These are phyloP conservation scores for Aspergillus transmontanensis DNA, from an alignment of 2,329 filamentous ascomycete genomes.

Conservation along the genomic window DNA sequence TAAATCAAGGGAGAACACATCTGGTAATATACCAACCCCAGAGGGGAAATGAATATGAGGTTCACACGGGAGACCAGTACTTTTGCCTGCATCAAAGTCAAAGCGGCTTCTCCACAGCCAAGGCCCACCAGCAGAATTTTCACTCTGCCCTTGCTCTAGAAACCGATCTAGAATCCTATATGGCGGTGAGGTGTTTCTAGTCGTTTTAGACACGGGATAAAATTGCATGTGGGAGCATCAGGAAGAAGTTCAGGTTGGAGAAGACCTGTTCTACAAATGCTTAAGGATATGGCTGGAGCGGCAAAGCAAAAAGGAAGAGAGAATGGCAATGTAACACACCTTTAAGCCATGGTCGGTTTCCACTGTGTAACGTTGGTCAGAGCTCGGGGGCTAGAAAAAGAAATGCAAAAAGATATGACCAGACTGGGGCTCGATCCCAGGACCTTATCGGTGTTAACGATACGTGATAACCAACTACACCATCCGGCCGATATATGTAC, in stretches of 20 bases:
- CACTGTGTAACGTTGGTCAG: background rate
- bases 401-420: background rate
- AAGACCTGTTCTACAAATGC: background rate
- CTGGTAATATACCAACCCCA: background rate
- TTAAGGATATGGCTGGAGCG: background rate
- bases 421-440: slow-evolving; percentile 7
- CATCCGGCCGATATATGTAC: background rate
- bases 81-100: slow-evolving; percentile 12
- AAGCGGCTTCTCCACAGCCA: slow-evolving; percentile 10
- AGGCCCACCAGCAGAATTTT: slow-evolving; percentile 26
- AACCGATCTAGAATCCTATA: slow-evolving; percentile 14
- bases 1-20: background rate
- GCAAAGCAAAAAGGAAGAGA: background rate
- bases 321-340: background rate
- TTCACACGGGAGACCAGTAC: slow-evolving; percentile 4
- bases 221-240: background rate
- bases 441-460: slow-evolving; percentile 6
- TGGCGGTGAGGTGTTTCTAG: background rate
- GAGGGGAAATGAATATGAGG: background rate
- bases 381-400: background rate
- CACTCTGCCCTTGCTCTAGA: slow-evolving; percentile 21
- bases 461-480: slow-evolving; percentile 8
- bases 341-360: background rate
- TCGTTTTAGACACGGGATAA: background rate
- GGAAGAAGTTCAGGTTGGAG: no score